Evolutionary conservation across 1,284 basidiomycete species (phyloP).

Genomic region (Ustilago cynodontis): DNA sequence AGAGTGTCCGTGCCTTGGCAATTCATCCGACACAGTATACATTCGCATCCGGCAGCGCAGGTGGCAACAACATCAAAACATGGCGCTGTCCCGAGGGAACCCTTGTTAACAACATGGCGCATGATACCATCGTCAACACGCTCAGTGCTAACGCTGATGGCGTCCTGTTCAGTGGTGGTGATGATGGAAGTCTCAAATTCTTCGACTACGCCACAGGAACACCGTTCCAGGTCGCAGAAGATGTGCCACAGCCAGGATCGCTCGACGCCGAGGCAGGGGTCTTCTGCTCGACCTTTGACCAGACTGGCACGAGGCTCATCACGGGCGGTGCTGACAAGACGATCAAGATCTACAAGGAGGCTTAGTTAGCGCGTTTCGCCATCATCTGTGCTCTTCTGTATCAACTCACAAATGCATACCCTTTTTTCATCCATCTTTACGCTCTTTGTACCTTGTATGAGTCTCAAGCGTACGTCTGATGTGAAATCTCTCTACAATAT

Average conservation of each 20-base stretch:
- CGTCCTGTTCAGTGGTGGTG: conserved; percentile 88
- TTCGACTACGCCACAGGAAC: conserved; percentile 89
- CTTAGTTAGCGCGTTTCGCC: conserved; percentile 7
- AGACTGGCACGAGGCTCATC: conserved; percentile 89
- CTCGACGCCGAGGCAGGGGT: conserved; percentile 92
- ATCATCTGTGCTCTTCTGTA: background rate
- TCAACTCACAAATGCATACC: background rate
- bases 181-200: conserved; percentile 62
- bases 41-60: conserved; percentile 93
- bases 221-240: conserved; percentile 93
- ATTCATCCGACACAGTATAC: conserved; percentile 90
- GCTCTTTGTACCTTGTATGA: background rate
- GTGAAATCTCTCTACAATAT: background rate
- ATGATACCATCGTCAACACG: conserved; percentile 98
- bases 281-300: conserved; percentile 94
- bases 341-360: conserved; percentile 60
- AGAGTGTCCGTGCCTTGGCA: conserved; percentile 89
- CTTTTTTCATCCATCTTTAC: background rate
- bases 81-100: conserved; percentile 97
- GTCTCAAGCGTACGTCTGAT: background rate
- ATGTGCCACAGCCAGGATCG: conserved; percentile 95
- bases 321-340: conserved; percentile 98
- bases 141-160: conserved; percentile 93
- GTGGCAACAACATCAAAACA: conserved; percentile 99
- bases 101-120: conserved; percentile 95